Percentiles rank a stretch among this genome's conserved stretches.
Evolutionary conservation across 192 early-diverging fungal species (phyloP).

Genomic region (Umbelopsis sp.): DNA sequence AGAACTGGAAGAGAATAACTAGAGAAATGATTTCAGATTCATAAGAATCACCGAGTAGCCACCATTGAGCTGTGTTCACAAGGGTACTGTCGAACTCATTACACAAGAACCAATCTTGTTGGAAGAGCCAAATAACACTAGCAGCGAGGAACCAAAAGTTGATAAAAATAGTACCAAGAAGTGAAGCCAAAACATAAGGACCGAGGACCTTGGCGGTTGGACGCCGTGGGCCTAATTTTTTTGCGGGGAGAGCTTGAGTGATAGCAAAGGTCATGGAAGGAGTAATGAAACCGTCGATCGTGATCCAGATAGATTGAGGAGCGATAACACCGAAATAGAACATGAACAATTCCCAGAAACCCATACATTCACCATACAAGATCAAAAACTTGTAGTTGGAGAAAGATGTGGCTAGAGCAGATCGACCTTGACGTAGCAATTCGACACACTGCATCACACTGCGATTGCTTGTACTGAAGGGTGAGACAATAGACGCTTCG

Average conservation of each 20-base stretch:
- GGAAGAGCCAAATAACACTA: slow-evolving; percentile 63
- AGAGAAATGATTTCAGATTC: slow-evolving; percentile 67
- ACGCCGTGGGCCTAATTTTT: slow-evolving; percentile 52
- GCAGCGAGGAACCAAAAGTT: slow-evolving; percentile 66
- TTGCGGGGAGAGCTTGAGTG: slow-evolving; percentile 64
- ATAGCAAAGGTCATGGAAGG: slow-evolving; percentile 64
- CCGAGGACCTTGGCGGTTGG: slow-evolving; percentile 82
- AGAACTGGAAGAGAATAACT: slow-evolving; percentile 70
- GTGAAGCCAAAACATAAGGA: slow-evolving; percentile 67
- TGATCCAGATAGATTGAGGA: slow-evolving; percentile 72
- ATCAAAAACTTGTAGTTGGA: slow-evolving; percentile 79
- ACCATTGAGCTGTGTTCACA: slow-evolving; percentile 71
- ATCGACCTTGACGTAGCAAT: slow-evolving; percentile 71
- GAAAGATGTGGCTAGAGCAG: slow-evolving; percentile 74
- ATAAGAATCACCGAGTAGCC: slow-evolving; percentile 82
- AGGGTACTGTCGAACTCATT: slow-evolving; percentile 74
- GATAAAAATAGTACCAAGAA: slow-evolving; percentile 69
- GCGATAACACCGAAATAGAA: slow-evolving; percentile 80
- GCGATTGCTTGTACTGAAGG: slow-evolving; percentile 66
- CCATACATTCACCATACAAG: slow-evolving; percentile 74
- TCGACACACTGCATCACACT: slow-evolving; percentile 70
- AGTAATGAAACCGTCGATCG: slow-evolving; percentile 72
- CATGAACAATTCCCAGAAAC: slow-evolving; percentile 63
- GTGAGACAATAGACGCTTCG: slow-evolving; percentile 85
- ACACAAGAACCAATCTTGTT: slow-evolving; percentile 75